Percentiles rank a stretch among this genome's conserved stretches.
Evolutionary conservation across 495 filamentous ascomycete genomes (phyloP).

Genomic region (Amniculicola lignicola): DNA sequence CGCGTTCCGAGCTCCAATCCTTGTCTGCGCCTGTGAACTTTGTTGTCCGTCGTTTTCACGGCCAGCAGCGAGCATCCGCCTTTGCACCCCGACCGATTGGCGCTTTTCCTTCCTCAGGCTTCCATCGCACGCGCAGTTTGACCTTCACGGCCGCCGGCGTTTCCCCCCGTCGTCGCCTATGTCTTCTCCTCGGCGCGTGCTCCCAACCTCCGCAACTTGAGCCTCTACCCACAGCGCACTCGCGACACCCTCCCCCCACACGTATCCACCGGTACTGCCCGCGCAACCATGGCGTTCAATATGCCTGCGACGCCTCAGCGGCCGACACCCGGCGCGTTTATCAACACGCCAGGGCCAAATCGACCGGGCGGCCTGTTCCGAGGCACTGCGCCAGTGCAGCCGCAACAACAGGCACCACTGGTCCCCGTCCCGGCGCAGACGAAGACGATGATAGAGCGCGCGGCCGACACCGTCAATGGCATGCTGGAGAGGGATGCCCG

Average conservation of each 20-base stretch:
- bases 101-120: background rate
- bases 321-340: slow-evolving; percentile 36
- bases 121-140: background rate
- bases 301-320: slow-evolving; percentile 28
- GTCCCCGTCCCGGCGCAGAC: slow-evolving; percentile 21
- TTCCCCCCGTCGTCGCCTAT: slow-evolving; percentile 11
- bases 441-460: slow-evolving; percentile 69
- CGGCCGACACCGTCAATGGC: slow-evolving; percentile 78
- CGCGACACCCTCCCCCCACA: background rate
- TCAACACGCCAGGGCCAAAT: slow-evolving; percentile 39
- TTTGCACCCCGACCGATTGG: too few relatives aligned
- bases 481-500: slow-evolving; percentile 68
- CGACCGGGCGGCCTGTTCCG: slow-evolving; percentile 30
- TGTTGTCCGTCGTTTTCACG: too few relatives aligned
- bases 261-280: background rate
- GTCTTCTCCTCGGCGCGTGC: slow-evolving; percentile 21
- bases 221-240: slow-evolving; percentile 8
- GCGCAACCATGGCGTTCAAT: slow-evolving; percentile 12
- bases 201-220: slow-evolving; percentile 10
- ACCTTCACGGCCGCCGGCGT: background rate
- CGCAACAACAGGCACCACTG: slow-evolving; percentile 17
- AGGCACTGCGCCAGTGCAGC: slow-evolving; percentile 12
- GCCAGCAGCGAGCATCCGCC: too few relatives aligned
- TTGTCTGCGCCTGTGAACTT: too few relatives aligned
- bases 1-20: too few relatives aligned